These are phyloP conservation scores for Fusarium fujikuroi DNA, from an alignment of 2,329 filamentous ascomycete species.

Conservation along the genomic window DNA sequence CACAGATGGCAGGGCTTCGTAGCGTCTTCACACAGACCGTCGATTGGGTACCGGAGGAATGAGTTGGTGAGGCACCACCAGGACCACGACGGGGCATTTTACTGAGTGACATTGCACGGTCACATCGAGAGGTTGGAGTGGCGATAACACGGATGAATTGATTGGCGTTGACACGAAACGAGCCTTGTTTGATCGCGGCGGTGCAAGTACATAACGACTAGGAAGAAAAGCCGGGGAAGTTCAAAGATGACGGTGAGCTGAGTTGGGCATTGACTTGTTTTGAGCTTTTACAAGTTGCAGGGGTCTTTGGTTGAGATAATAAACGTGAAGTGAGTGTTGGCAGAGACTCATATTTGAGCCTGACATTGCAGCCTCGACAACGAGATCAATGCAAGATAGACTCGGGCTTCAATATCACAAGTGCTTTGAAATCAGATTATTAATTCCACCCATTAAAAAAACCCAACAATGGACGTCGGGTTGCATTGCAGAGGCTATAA, in stretches of 20 bases:
- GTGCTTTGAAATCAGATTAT: conserved; percentile 16
- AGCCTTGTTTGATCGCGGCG: conserved; percentile 10
- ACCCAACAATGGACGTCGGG: neutral
- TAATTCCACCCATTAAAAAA: neutral
- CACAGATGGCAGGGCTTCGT: conserved; percentile 14
- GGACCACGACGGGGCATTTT: conserved; percentile 5
- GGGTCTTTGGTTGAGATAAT: neutral
- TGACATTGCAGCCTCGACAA: conserved; percentile 9
- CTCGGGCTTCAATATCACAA: conserved; percentile 1
- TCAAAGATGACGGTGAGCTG: conserved; percentile 20
- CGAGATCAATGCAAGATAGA: conserved; percentile 10
- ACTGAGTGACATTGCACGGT: conserved; percentile 15
- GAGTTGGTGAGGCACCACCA: conserved; percentile 25
- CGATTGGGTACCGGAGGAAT: conserved; percentile 30
- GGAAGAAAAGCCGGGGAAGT: conserved; percentile 12
- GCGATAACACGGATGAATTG: conserved; percentile 8
- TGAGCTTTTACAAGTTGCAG: neutral
- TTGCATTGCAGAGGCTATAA: conserved; percentile 21
- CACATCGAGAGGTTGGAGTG: conserved; percentile 29
- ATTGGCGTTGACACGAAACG: conserved; percentile 10
- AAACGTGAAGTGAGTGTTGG: neutral
- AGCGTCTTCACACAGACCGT: conserved; percentile 34
- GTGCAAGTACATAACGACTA: conserved; percentile 15
- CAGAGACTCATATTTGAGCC: neutral
- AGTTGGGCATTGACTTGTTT: conserved; percentile 30